A percentile compares a stretch with the other conserved stretches of the same genome.
phyloP scores from a whole-genome alignment of 2,329 filamentous ascomycete species.

The Lasiodiplodia theobromae region DNA sequence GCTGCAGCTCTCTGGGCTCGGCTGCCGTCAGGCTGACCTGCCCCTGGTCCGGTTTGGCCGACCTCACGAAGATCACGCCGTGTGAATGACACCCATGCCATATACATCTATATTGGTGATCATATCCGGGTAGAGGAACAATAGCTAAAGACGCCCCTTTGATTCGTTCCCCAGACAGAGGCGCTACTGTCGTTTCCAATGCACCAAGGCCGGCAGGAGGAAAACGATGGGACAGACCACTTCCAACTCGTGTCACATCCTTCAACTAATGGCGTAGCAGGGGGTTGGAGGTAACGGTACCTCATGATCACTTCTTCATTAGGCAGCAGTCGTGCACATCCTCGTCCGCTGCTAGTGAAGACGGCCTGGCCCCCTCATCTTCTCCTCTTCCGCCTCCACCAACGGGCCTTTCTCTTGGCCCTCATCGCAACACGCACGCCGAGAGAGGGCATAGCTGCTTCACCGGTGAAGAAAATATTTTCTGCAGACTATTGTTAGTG shows the following conservation, averaged over 20 bases:
- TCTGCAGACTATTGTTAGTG: constrained; percentile 5
- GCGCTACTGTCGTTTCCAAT: neutral
- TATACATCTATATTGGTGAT: constrained; percentile 3
- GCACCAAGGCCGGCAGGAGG: constrained; percentile 8
- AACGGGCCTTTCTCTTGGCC: neutral
- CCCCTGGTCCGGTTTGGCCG: constrained; percentile 20
- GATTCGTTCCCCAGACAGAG: neutral
- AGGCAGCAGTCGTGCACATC: constrained; percentile 10
- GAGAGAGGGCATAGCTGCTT: neutral
- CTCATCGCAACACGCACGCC: neutral
- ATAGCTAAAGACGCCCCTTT: neutral
- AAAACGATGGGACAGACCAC: constrained; percentile 7
- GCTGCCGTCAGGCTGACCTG: constrained; percentile 35
- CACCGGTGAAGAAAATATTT: constrained; percentile 17
- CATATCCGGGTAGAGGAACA: neutral
- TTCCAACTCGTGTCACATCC: neutral
- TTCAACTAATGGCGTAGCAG: constrained; percentile 6
- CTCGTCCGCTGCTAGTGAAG: neutral
- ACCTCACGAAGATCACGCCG: constrained; percentile 8
- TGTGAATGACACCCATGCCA: constrained; percentile 4
- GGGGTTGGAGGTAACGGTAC: neutral
- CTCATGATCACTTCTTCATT: constrained; percentile 27
- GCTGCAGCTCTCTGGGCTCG: constrained; percentile 1
- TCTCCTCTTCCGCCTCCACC: neutral
- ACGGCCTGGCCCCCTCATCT: neutral